Conservation (phyloP, 331 rosid species). For the Quercus tomentella region DNA sequence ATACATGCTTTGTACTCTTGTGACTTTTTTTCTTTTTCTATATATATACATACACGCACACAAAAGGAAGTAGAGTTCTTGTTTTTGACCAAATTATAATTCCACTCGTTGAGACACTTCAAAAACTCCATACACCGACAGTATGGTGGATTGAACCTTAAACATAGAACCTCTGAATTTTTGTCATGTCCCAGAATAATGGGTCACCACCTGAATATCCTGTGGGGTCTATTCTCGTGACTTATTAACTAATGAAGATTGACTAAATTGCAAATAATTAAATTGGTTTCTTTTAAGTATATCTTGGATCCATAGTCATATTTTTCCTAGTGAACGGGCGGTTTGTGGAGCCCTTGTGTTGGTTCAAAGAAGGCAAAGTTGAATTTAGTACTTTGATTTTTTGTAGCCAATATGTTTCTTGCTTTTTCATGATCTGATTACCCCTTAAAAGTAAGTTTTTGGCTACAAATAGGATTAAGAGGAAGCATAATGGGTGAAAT, state of each 20-base stretch:
- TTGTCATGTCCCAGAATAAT: no score
- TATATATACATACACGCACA: not conserved
- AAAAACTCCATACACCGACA: not conserved
- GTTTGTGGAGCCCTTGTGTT: conserved; percentile 49
- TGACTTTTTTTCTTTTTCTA: not conserved
- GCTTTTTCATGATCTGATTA: no score
- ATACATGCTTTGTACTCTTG: not conserved
- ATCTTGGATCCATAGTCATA: not conserved
- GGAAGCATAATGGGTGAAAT: not conserved
- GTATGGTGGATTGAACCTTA: no score
- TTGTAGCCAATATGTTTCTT: no score
- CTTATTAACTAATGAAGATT: no score
- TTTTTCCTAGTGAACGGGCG: conserved; percentile 6
- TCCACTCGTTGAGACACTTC: not conserved
- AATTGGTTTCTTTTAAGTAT: not conserved
- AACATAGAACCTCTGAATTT: no score
- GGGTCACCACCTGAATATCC: no score
- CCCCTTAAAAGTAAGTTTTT: not conserved
- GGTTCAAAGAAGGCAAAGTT: conserved; percentile 1
- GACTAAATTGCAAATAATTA: no score
- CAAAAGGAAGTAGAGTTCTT: not conserved
- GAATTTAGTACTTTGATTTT: not conserved
- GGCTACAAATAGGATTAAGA: not conserved
- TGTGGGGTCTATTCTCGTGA: no score
- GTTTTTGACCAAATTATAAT: no score